Evolutionary conservation across 2,329 filamentous ascomycete species (phyloP).

Genomic region (Capronia epimyces): DNA sequence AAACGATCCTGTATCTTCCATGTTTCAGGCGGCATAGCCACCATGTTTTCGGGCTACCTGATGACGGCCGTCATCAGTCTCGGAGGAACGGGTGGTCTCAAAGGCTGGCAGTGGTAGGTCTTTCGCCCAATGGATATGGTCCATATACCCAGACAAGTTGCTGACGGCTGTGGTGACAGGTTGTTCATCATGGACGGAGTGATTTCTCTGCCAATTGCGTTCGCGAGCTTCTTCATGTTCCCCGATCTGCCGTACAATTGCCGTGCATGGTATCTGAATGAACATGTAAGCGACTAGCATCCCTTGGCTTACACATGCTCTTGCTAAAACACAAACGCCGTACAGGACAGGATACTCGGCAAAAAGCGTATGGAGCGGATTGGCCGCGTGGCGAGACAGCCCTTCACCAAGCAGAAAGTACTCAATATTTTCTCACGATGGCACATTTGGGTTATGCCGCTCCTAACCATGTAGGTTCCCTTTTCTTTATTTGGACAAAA

Average conservation of each 20-base stretch:
- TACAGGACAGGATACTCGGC: slow-evolving; percentile 42
- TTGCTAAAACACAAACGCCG: too few relatives aligned
- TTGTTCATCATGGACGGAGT: slow-evolving; percentile 38
- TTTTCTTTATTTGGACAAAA: background rate
- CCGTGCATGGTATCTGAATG: slow-evolving; percentile 34
- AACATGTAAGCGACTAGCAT: slow-evolving; percentile 9
- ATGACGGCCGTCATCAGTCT: slow-evolving; percentile 51
- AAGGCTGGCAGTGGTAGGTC: slow-evolving; percentile 48
- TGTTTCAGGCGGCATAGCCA: slow-evolving; percentile 41
- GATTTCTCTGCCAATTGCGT: slow-evolving; percentile 42
- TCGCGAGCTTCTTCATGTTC: slow-evolving; percentile 41
- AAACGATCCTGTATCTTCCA: slow-evolving; percentile 51
- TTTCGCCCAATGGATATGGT: background rate
- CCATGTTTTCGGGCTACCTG: slow-evolving; percentile 48
- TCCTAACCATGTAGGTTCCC: slow-evolving; percentile 8
- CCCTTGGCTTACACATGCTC: background rate
- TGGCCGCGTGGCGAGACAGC: slow-evolving; percentile 1
- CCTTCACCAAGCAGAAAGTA: slow-evolving; percentile 10
- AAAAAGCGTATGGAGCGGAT: slow-evolving; percentile 44
- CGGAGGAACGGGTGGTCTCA: slow-evolving; percentile 44
- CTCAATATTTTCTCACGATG: slow-evolving; percentile 13
- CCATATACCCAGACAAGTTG: background rate
- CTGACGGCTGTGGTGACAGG: slow-evolving; percentile 20
- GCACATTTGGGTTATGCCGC: slow-evolving; percentile 17
- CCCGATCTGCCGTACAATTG: slow-evolving; percentile 44